phyloP scores from a whole-genome alignment of 1,284 basidiomycete species.

The Nidula niveotomentosa region DNA sequence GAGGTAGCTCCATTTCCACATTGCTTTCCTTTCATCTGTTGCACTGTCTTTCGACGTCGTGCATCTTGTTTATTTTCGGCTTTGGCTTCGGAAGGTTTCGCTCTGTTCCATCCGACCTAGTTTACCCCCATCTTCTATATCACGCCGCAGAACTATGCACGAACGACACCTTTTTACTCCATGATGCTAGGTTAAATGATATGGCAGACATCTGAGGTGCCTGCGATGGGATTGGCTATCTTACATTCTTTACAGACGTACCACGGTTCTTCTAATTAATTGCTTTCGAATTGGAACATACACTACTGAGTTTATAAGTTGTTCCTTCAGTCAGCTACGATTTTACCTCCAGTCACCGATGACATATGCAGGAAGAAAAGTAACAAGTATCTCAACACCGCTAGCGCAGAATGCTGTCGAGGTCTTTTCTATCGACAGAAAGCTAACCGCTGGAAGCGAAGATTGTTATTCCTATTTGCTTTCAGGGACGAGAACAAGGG shows the following conservation, averaged over 20 bases:
- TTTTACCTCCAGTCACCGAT: no score
- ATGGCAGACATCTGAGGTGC: not conserved
- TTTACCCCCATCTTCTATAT: slow-evolving; percentile 10
- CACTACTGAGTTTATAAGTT: no score
- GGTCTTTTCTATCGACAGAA: no score
- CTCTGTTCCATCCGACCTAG: slow-evolving; percentile 15
- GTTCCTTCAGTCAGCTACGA: no score
- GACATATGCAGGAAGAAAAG: no score
- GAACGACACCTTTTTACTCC: not conserved
- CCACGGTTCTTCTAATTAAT: not conserved
- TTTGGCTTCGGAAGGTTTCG: slow-evolving; percentile 2
- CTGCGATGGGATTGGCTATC: not conserved
- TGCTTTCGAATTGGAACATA: not conserved
- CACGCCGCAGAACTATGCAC: not conserved
- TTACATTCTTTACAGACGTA: slow-evolving; percentile 4
- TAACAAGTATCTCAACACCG: no score
- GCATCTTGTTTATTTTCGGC: not conserved
- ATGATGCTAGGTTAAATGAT: not conserved
- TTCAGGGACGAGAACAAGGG: no score
- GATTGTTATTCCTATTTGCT: no score
- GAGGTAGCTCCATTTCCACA: not conserved
- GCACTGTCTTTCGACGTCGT: not conserved
- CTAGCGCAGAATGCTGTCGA: no score
- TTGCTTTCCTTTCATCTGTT: slow-evolving; percentile 4
- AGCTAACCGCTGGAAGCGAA: no score